A percentile compares a stretch with the other conserved stretches of the same genome.
phyloP scores from a whole-genome alignment of 2,329 filamentous ascomycete species.

The Didymella segeticola region DNA sequence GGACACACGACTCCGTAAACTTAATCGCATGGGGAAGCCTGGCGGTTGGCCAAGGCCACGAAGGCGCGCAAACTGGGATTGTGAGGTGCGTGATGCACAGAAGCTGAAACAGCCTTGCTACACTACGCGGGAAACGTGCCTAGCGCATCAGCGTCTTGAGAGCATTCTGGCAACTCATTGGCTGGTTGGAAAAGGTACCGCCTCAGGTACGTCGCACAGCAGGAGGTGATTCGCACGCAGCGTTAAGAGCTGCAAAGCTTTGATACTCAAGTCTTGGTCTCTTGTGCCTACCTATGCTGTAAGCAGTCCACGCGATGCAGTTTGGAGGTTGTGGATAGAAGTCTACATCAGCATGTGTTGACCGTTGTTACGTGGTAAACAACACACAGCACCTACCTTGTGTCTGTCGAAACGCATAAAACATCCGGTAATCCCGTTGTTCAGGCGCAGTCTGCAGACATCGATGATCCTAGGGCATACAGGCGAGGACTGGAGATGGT shows the following conservation, averaged over 20 bases:
- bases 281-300: background rate
- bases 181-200: constrained; percentile 23
- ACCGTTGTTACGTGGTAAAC: background rate
- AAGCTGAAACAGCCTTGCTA: constrained; percentile 31
- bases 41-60: constrained; percentile 21
- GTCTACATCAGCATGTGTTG: background rate
- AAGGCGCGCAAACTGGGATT: constrained; percentile 21
- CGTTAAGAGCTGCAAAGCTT: constrained; percentile 13
- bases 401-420: constrained; percentile 11
- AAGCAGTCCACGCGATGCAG: too few species aligned
- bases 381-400: constrained; percentile 3
- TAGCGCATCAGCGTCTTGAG: constrained; percentile 1
- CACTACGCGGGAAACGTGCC: background rate
- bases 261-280: background rate
- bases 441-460: background rate
- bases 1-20: constrained; percentile 3
- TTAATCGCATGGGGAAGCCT: constrained; percentile 13
- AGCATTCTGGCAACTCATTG: constrained; percentile 23
- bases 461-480: constrained; percentile 11
- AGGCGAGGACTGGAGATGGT: background rate
- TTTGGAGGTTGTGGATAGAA: background rate
- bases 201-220: constrained; percentile 29
- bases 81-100: constrained; percentile 18
- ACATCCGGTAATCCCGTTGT: background rate
- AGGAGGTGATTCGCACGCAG: constrained; percentile 15